A percentile compares a stretch with the other conserved stretches of the same genome.
These are phyloP conservation scores for Globisporangium acanthophoron DNA, from an alignment of 352 stramenopile species.

Conservation along the genomic window DNA sequence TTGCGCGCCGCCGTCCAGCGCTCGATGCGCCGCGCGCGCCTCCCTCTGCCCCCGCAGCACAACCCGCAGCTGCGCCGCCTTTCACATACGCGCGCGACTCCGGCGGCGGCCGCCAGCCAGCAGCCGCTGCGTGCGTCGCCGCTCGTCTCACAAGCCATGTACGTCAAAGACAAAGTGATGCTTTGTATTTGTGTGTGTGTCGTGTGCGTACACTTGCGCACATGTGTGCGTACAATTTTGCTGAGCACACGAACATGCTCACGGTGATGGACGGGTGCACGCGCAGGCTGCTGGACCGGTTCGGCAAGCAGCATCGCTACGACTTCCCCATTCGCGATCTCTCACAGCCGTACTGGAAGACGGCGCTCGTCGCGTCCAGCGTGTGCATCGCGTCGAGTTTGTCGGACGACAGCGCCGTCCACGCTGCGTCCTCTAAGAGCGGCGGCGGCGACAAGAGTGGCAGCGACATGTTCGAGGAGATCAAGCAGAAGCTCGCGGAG, in stretches of 20 bases:
- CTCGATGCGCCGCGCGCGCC: conserved; percentile 4
- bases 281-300: conserved; percentile 19
- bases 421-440: conserved; percentile 14
- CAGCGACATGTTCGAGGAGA: conserved; percentile 42
- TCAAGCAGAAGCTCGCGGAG: conserved; percentile 57
- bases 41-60: neutral
- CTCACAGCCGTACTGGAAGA: conserved; percentile 27
- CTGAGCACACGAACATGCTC: too few species aligned
- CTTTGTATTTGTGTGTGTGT: neutral
- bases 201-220: too few species aligned
- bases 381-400: conserved; percentile 18
- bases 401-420: conserved; percentile 17
- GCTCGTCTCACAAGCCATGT: conserved; percentile 13
- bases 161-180: neutral
- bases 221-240: too few species aligned
- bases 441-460: conserved; percentile 11
- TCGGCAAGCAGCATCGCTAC: conserved; percentile 22
- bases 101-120: neutral
- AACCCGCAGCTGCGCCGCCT: conserved; percentile 5
- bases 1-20: conserved; percentile 10
- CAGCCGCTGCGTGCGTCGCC: neutral
- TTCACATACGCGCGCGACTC: neutral
- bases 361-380: conserved; percentile 20
- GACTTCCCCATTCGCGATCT: conserved; percentile 14
- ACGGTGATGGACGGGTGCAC: neutral